Evolutionary conservation across 306 rosid genomes (phyloP).

Genomic region (Prunus mume): DNA sequence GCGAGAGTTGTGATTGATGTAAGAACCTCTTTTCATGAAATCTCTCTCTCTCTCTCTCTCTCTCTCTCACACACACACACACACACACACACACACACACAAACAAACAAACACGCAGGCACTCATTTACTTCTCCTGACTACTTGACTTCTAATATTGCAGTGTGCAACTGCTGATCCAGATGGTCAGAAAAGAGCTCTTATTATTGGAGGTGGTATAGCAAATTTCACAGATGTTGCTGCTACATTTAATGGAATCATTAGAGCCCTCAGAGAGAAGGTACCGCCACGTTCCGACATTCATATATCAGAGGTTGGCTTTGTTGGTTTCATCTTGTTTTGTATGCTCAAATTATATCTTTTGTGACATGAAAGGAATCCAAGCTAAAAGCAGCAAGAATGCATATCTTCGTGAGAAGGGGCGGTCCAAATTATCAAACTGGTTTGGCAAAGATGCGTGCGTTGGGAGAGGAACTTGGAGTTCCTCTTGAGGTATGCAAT

Average conservation of each 20-base stretch:
- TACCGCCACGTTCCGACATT: not conserved
- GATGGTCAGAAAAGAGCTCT: constrained; percentile 90
- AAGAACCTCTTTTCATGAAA: constrained; percentile 12
- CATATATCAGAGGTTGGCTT: not conserved
- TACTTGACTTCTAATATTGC: constrained; percentile 10
- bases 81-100: not conserved
- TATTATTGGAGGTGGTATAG: constrained; percentile 88
- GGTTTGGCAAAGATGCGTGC: constrained; percentile 77
- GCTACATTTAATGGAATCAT: constrained; percentile 81
- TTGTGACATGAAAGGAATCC: constrained; percentile 44
- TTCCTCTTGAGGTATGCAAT: constrained; percentile 67
- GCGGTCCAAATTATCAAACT: constrained; percentile 86
- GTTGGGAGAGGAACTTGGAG: constrained; percentile 74
- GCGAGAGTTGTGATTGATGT: constrained; percentile 86
- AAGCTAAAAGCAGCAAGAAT: constrained; percentile 78
- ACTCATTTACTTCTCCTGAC: too few species aligned
- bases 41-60: not conserved
- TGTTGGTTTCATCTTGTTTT: not conserved
- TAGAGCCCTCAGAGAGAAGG: constrained; percentile 79
- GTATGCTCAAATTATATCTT: not conserved
- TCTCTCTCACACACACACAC: not conserved
- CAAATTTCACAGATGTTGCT: constrained; percentile 89
- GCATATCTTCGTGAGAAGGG: constrained; percentile 79
- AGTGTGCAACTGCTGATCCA: constrained; percentile 85
- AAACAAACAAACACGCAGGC: too few species aligned